Evolutionary conservation across 768 basidiomycete species (phyloP), one percentile per base, ranked within the genome.

Genomic region (Suillus plorans): DNA sequence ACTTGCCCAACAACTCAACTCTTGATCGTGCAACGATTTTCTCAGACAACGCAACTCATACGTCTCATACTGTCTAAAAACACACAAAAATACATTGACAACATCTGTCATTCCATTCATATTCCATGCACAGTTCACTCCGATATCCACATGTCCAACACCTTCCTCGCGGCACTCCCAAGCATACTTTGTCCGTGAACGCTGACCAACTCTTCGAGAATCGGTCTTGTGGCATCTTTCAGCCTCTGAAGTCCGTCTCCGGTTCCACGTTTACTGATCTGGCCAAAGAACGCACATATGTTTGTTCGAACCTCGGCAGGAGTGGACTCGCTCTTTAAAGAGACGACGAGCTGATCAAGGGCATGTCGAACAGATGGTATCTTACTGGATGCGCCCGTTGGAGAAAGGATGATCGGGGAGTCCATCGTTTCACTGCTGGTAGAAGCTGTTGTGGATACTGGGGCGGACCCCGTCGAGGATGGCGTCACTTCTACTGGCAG

Each of bases 301-400:
- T 95, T 95, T 34, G 85, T 80, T 56, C 91, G 85, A 64, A 95
- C 85, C 78, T 94, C 93, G 22, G 85, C 77, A n/a, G 89, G 89
- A 70, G 87, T 57, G 37, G 67, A 66, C 31, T 71, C 69, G 67
- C 88, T 89, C 56, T 81, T 82, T 66, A 95, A 77, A 60, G 88
- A 85, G 50, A 79, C 80, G 55, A 86, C 76, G 61, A 95, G 82
- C 80, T 89, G 86, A 72, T 92, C 91, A 39, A 92, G 79, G 16
- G 88, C 85, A 64, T 84, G 84, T 58, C 80, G 81, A 39, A 87
- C 86, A 36, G 80, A 69, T 28, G 80, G 77, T 39, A 80, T 66
- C 25, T 78, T 82, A 61, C 73, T 75, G 18, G 80, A 77, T 20
- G 61, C 53, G 36, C 71, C 74, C 25, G 80, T 78, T 2, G 80